A percentile compares a stretch with the other conserved stretches of the same genome.
These are phyloP conservation scores for Aureobasidium pullulans DNA, from an alignment of 2,329 filamentous ascomycete species.

Conservation along the genomic window DNA sequence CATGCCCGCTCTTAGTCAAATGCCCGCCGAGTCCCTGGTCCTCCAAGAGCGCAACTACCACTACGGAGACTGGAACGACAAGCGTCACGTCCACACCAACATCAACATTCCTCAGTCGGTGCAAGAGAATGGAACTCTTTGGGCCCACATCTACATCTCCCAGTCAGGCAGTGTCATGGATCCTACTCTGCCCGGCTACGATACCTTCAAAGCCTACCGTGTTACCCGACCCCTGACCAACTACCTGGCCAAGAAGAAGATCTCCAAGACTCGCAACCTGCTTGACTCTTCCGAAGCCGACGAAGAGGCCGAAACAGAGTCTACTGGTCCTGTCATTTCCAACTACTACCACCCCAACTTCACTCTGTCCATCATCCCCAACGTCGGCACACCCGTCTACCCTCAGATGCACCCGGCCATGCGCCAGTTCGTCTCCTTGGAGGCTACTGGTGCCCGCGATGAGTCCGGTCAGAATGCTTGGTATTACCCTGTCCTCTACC, in stretches of 20 bases:
- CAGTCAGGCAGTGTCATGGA: constrained; percentile 70
- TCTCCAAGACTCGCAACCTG: constrained; percentile 78
- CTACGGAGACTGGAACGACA: constrained; percentile 72
- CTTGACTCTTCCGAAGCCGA: constrained; percentile 47
- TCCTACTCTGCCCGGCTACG: constrained; percentile 63
- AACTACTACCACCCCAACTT: constrained; percentile 96
- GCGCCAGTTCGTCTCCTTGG: constrained; percentile 70
- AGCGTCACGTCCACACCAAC: constrained; percentile 65
- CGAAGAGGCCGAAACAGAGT: constrained; percentile 45
- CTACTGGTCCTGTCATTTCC: constrained; percentile 60
- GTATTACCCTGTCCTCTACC: constrained; percentile 85
- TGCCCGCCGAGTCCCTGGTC: constrained; percentile 62
- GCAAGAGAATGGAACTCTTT: constrained; percentile 87
- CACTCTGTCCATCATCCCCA: constrained; percentile 78
- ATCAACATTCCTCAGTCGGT: constrained; percentile 72
- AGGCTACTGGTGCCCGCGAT: constrained; percentile 74
- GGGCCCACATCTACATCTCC: constrained; percentile 87
- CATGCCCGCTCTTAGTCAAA: constrained; percentile 58
- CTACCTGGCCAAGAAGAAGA: constrained; percentile 86
- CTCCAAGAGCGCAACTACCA: constrained; percentile 74
- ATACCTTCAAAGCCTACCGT: constrained; percentile 68
- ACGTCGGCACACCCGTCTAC: constrained; percentile 63
- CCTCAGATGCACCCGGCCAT: constrained; percentile 63
- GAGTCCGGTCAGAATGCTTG: constrained; percentile 78
- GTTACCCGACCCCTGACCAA: constrained; percentile 82